Percentiles rank a stretch among this genome's conserved stretches.
phyloP scores from a whole-genome alignment of 148 eudicot genomes.

The Rhododendron griersonianum region DNA sequence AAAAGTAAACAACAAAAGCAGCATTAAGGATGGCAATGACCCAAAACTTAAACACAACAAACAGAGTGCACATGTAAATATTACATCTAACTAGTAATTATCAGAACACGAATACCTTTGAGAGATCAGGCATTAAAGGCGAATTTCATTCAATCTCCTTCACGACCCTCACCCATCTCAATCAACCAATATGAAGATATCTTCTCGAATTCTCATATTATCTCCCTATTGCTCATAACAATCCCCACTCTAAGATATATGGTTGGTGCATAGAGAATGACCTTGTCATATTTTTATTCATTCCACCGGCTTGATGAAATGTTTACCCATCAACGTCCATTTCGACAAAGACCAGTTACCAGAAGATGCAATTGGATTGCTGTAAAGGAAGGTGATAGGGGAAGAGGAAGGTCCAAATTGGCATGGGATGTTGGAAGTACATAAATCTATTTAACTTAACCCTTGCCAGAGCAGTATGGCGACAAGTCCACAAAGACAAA shows the following conservation, averaged over 20 bases:
- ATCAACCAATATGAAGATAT: background rate
- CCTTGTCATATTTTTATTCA: background rate
- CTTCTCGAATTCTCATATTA: background rate
- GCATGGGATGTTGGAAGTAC: background rate
- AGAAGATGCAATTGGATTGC: background rate
- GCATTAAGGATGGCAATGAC: background rate
- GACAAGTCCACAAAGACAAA: background rate
- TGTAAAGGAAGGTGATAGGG: background rate
- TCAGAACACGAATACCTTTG: background rate
- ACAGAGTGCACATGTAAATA: background rate
- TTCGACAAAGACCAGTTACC: background rate
- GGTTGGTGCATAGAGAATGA: background rate
- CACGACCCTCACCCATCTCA: background rate
- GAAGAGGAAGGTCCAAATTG: background rate
- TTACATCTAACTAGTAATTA: background rate
- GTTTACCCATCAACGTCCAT: background rate
- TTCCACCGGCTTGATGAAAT: background rate
- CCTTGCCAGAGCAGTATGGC: background rate
- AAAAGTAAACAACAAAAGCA: background rate
- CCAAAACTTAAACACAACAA: background rate
- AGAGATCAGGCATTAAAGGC: background rate
- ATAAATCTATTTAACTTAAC: background rate
- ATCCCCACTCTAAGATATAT: background rate
- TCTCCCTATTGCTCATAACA: background rate
- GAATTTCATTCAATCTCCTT: background rate